Conservation (phyloP, 2,329 filamentous ascomycete genomes). For the Verruconis gallopava region DNA sequence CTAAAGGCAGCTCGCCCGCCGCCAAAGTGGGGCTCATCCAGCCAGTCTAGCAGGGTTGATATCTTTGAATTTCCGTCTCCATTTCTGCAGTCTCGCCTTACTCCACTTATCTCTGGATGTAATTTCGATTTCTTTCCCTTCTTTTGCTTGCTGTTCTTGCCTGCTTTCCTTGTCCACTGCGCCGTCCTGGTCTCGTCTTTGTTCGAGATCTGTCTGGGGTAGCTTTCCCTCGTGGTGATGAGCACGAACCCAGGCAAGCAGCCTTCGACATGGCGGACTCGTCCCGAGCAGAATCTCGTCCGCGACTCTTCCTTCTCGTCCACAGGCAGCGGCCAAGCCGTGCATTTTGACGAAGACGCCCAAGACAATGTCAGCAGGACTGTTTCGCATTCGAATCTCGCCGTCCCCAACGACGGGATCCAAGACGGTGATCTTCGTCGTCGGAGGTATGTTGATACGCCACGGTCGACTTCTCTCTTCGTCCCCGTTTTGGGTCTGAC, state of each 20-base stretch:
- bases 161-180: too few species aligned
- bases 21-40: too few species aligned
- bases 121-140: too few species aligned
- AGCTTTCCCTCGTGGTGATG: conserved; percentile 21
- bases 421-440: conserved; percentile 13
- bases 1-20: too few species aligned
- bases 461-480: background rate
- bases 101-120: too few species aligned
- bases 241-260: conserved; percentile 22
- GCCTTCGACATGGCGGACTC: conserved; percentile 34
- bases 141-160: too few species aligned
- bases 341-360: conserved; percentile 24
- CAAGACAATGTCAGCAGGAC: conserved; percentile 13
- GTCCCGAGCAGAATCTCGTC: too few species aligned
- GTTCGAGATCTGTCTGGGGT: too few species aligned
- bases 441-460: conserved; percentile 14
- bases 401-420: conserved; percentile 8
- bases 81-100: too few species aligned
- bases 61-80: too few species aligned
- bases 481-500: background rate
- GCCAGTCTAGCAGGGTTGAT: too few species aligned
- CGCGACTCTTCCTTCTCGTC: conserved; percentile 33
- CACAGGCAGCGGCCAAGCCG: conserved; percentile 20
- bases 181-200: too few species aligned
- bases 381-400: background rate